A percentile compares a stretch with the other conserved stretches of the same genome.
Evolutionary conservation across 2,329 filamentous ascomycete species (phyloP).

Genomic region (Fusarium albosuccineum): DNA sequence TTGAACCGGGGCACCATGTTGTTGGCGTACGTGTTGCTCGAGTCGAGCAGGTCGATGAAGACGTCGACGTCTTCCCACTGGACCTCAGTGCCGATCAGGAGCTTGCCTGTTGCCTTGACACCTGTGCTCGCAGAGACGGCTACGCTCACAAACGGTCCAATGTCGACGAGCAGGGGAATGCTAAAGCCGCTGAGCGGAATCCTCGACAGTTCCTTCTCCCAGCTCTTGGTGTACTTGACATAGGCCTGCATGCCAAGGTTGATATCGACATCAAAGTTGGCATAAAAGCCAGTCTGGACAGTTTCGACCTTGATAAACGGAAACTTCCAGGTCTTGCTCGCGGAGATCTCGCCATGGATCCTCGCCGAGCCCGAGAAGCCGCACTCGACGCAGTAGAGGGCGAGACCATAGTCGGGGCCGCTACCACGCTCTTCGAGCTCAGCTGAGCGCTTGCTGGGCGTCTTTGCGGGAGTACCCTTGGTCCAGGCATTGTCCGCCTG

Average conservation of each 20-base stretch:
- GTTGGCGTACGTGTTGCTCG: background rate
- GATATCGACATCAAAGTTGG: background rate
- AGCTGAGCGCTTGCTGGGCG: background rate
- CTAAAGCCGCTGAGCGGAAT: background rate
- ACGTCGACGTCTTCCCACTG: slow-evolving; percentile 15
- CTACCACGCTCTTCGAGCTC: background rate
- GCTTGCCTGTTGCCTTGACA: slow-evolving; percentile 5
- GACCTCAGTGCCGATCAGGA: slow-evolving; percentile 1
- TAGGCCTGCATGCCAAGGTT: slow-evolving; percentile 13
- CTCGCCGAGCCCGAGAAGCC: background rate
- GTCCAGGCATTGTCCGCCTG: slow-evolving; percentile 5
- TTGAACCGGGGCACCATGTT: background rate
- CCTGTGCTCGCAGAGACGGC: background rate
- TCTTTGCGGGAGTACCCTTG: slow-evolving; percentile 7
- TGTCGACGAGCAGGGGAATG: background rate
- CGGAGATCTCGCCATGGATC: slow-evolving; percentile 2
- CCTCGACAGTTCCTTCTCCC: background rate
- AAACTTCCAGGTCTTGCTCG: background rate
- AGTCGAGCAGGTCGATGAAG: slow-evolving; percentile 6
- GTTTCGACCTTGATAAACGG: background rate
- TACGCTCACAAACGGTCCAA: slow-evolving; percentile 11
- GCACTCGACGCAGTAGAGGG: slow-evolving; percentile 22
- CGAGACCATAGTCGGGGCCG: background rate
- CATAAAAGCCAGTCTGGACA: background rate
- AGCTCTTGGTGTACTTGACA: slow-evolving; percentile 9